Percentiles rank a stretch among this genome's conserved stretches.
These are phyloP conservation scores for Colletotrichum viniferum DNA, from an alignment of 2,329 filamentous ascomycete genomes.

Conservation along the genomic window DNA sequence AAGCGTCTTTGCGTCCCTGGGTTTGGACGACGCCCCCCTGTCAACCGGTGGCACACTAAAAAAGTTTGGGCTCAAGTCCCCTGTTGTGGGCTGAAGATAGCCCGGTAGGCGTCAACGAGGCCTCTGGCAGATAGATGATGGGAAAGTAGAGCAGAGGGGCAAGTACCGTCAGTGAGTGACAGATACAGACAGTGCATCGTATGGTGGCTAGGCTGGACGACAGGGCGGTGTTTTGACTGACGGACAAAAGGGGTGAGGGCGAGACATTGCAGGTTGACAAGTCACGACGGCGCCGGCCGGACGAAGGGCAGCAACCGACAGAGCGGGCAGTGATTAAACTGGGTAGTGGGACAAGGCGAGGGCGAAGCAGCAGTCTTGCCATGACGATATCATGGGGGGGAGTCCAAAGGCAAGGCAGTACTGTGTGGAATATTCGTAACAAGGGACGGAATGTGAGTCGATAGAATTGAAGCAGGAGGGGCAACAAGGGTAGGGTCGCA, in stretches of 20 bases:
- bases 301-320: background rate
- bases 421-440: background rate
- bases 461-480: background rate
- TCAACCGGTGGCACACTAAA: conserved; percentile 20
- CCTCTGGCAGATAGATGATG: conserved; percentile 5
- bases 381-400: background rate
- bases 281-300: conserved; percentile 7
- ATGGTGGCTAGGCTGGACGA: background rate
- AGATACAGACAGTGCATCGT: background rate
- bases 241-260: conserved; percentile 1
- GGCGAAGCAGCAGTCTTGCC: background rate
- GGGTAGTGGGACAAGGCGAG: background rate
- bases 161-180: background rate
- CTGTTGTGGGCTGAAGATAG: conserved; percentile 23
- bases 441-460: background rate
- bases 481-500: background rate
- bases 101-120: conserved; percentile 11
- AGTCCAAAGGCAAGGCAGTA: background rate
- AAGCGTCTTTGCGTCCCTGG: conserved; percentile 20
- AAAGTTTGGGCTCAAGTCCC: conserved; percentile 2
- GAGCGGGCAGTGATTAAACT: background rate
- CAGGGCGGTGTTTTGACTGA: background rate
- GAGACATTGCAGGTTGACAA: conserved; percentile 14
- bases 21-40: conserved; percentile 17
- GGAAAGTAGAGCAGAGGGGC: background rate